These are phyloP conservation scores for Penicillium sp. DNA, from an alignment of 2,329 filamentous ascomycete genomes.

Conservation along the genomic window DNA sequence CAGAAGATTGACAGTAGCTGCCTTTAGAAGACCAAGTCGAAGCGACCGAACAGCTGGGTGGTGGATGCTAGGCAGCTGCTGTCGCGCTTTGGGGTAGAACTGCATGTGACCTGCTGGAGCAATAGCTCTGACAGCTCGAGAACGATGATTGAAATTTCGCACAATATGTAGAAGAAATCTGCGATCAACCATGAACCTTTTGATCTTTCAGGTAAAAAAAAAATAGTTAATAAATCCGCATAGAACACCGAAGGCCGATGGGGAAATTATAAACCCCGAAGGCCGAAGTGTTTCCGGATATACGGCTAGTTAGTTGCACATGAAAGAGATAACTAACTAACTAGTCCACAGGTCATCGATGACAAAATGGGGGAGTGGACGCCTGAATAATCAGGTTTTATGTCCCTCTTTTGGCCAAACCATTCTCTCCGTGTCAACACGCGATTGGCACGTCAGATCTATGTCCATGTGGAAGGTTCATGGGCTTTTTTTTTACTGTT, in stretches of 20 bases:
- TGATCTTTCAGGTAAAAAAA: no score
- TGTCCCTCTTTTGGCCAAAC: not conserved
- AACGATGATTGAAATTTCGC: not conserved
- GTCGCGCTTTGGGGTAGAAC: slow-evolving; percentile 23
- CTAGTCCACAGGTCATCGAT: not conserved
- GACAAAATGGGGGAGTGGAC: not conserved
- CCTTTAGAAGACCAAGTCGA: slow-evolving; percentile 22
- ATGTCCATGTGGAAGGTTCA: not conserved
- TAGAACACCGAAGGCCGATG: not conserved
- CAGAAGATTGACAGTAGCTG: slow-evolving; percentile 30
- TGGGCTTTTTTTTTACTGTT: not conserved
- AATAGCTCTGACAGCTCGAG: not conserved
- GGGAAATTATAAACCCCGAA: not conserved
- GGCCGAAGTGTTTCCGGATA: not conserved
- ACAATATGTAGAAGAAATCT: not conserved
- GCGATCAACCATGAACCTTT: not conserved
- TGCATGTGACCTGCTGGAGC: slow-evolving; percentile 3
- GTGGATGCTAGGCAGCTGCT: slow-evolving; percentile 19
- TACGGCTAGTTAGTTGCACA: no score
- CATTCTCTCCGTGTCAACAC: no score
- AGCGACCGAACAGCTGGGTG: slow-evolving; percentile 19
- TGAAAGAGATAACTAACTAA: no score
- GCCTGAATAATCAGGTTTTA: not conserved
- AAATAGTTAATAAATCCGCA: not conserved
- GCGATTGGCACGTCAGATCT: no score